These are phyloP conservation scores for Pinus albicaulis DNA, from an alignment of 75 land plant genomes.

Conservation along the genomic window DNA sequence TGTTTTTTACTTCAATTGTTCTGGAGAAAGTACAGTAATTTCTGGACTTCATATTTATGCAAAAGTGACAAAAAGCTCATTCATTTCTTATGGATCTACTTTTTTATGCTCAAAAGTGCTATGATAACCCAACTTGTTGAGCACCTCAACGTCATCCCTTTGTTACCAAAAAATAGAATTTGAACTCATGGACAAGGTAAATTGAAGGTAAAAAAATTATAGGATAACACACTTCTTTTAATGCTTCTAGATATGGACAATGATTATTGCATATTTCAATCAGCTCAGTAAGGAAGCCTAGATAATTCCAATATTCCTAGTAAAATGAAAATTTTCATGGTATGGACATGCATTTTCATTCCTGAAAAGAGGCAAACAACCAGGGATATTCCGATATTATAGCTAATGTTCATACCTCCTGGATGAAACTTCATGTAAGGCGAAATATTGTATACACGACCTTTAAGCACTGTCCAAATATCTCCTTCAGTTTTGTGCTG, in stretches of 20 bases:
- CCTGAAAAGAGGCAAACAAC: neutral
- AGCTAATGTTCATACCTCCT: conserved; percentile 62
- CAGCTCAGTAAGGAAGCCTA: neutral
- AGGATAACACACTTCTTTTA: neutral
- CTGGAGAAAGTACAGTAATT: neutral
- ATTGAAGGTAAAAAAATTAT: neutral
- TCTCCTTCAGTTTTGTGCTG: conserved; percentile 71
- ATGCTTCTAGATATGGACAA: neutral
- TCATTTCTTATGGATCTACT: neutral
- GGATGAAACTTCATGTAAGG: conserved; percentile 97
- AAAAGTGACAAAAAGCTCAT: neutral
- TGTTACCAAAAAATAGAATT: neutral
- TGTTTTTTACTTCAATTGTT: neutral
- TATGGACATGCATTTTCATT: neutral
- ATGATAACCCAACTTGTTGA: neutral
- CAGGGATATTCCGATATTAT: neutral
- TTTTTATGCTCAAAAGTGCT: neutral
- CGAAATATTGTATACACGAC: conserved; percentile 87
- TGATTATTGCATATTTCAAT: neutral
- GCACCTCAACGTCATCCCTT: neutral
- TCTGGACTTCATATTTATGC: no score
- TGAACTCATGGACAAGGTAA: neutral
- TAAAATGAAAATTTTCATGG: neutral
- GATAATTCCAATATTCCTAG: neutral
- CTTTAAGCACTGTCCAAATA: conserved; percentile 94